phyloP scores from a whole-genome alignment of 305 asterid genomes.

The Fraxinus nigra region DNA sequence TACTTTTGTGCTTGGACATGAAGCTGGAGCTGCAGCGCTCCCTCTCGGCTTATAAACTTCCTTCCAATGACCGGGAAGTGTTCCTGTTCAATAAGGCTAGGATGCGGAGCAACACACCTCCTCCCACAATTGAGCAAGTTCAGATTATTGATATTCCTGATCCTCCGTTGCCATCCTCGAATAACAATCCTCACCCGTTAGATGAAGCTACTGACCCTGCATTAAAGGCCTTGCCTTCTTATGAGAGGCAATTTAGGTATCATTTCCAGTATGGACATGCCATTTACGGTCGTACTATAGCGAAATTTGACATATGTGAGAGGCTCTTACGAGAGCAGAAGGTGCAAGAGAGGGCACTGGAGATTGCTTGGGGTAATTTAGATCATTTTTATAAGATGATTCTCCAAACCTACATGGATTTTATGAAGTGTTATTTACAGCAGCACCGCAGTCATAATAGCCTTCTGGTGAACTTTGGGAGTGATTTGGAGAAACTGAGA shows the following conservation, averaged over 20 bases:
- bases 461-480: conserved; percentile 65
- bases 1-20: conserved; percentile 84
- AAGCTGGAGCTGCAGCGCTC: conserved; percentile 66
- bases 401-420: conserved; percentile 67
- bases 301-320: conserved; percentile 58
- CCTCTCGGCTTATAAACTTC: conserved; percentile 75
- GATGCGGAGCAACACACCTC: conserved; percentile 68
- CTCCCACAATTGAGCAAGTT: conserved; percentile 60
- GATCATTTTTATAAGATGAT: conserved; percentile 81
- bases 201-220: conserved; percentile 95
- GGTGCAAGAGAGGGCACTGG: conserved; percentile 92
- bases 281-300: conserved; percentile 60
- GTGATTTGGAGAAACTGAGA: conserved; percentile 75
- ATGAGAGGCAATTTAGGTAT: conserved; percentile 84
- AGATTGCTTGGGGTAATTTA: conserved; percentile 77
- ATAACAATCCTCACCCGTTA: conserved; percentile 59
- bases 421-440: conserved; percentile 67
- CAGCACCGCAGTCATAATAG: conserved; percentile 67
- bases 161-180: conserved; percentile 53
- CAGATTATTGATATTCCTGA: conserved; percentile 58
- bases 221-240: conserved; percentile 76
- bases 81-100: conserved; percentile 76
- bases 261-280: conserved; percentile 82
- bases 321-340: conserved; percentile 69
- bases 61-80: conserved; percentile 67